Evolutionary conservation across 2,329 filamentous ascomycete species (phyloP).

Genomic region (Penicillium sumatraense): DNA sequence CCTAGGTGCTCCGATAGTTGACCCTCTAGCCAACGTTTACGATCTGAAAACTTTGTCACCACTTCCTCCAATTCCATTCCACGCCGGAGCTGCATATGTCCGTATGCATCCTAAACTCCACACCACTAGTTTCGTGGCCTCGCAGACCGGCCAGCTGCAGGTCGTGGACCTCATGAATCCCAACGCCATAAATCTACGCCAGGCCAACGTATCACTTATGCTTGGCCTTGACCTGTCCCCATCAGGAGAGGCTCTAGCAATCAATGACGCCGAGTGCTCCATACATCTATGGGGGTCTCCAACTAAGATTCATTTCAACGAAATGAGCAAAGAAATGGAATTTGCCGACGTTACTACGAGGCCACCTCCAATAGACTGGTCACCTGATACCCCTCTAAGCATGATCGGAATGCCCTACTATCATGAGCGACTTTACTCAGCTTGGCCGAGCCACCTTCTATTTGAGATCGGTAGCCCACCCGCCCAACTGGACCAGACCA

Average conservation of each 20-base stretch:
- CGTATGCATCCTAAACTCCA: conserved; percentile 96
- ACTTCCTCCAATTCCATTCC: conserved; percentile 87
- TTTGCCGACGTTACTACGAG: conserved; percentile 72
- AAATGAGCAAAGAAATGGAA: conserved; percentile 76
- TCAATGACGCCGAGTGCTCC: conserved; percentile 77
- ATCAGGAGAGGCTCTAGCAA: conserved; percentile 81
- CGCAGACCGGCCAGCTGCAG: conserved; percentile 90
- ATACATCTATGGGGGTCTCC: conserved; percentile 90
- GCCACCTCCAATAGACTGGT: conserved; percentile 69
- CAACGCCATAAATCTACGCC: conserved; percentile 81
- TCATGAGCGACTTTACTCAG: conserved; percentile 81
- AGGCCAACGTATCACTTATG: conserved; percentile 78
- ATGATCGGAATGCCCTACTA: conserved; percentile 92
- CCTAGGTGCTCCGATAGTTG: conserved; percentile 77
- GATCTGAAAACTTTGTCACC: conserved; percentile 89
- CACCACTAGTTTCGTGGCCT: conserved; percentile 91
- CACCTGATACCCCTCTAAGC: conserved; percentile 76
- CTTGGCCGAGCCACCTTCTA: conserved; percentile 83
- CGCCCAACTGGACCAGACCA: conserved; percentile 70
- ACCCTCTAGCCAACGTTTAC: conserved; percentile 93
- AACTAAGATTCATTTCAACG: conserved; percentile 82
- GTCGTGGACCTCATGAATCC: conserved; percentile 95
- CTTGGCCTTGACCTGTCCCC: conserved; percentile 83
- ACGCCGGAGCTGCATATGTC: conserved; percentile 89
- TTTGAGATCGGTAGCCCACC: conserved; percentile 87